Percentiles rank a stretch among this genome's conserved stretches.
Evolutionary conservation across 305 asterid species (phyloP).

Genomic region (Nicotiana rustica): DNA sequence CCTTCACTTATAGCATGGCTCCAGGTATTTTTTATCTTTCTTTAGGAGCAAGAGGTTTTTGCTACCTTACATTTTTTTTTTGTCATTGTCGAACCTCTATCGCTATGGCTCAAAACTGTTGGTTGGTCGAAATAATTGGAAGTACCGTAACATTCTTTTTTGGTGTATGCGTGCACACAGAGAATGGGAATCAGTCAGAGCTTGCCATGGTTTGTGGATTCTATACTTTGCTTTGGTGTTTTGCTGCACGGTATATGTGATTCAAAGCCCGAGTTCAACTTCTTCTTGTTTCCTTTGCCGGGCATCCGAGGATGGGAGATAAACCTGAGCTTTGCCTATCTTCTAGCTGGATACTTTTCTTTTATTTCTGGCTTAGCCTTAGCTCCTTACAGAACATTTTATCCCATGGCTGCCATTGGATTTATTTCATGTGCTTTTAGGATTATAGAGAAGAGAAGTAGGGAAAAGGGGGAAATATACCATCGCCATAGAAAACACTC

Average conservation of each 20-base stretch:
- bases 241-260: slow-evolving; percentile 84
- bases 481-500: slow-evolving; percentile 75
- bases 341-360: slow-evolving; percentile 74
- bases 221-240: slow-evolving; percentile 73
- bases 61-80: slow-evolving; percentile 4
- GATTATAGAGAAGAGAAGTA: slow-evolving; percentile 65
- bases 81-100: slow-evolving; percentile 1
- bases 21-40: slow-evolving; percentile 61
- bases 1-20: slow-evolving; percentile 94
- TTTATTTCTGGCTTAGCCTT: slow-evolving; percentile 75
- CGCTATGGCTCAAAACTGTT: not conserved
- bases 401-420: slow-evolving; percentile 83
- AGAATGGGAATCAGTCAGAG: slow-evolving; percentile 63
- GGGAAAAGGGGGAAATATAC: slow-evolving; percentile 65
- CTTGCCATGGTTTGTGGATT: slow-evolving; percentile 85
- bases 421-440: slow-evolving; percentile 70
- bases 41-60: slow-evolving; percentile 2
- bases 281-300: slow-evolving; percentile 70
- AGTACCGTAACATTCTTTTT: not conserved
- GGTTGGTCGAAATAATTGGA: not conserved
- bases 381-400: slow-evolving; percentile 76
- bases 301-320: slow-evolving; percentile 67
- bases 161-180: slow-evolving; percentile 55
- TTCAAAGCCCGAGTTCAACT: slow-evolving; percentile 81
- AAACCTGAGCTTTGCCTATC: slow-evolving; percentile 78